Evolutionary conservation across 1,139 yeast genomes (phyloP).

Genomic region (Scheffersomyces segobiensis): DNA sequence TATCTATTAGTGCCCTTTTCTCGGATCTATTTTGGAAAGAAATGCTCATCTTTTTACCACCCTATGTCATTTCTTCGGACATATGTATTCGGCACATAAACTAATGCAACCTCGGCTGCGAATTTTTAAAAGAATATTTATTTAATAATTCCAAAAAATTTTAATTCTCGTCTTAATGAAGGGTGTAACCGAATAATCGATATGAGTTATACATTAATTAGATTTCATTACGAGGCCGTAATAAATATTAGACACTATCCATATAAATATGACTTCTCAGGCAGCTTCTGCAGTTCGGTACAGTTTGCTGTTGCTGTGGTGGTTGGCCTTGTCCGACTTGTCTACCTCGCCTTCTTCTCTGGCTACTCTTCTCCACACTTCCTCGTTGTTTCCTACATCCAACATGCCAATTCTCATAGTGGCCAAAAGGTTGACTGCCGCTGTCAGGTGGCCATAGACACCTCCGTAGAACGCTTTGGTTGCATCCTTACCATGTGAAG

Average conservation of each 20-base stretch:
- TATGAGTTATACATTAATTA: neutral
- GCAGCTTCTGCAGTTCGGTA: slow-evolving; percentile 51
- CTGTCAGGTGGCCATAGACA: slow-evolving; percentile 72
- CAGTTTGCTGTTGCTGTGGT: slow-evolving; percentile 14
- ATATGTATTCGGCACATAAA: neutral
- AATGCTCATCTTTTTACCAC: neutral
- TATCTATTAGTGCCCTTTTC: too few relatives aligned
- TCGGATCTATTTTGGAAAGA: too few relatives aligned
- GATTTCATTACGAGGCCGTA: neutral
- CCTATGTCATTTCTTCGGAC: neutral
- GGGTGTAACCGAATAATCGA: too few relatives aligned
- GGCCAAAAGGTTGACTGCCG: slow-evolving; percentile 68
- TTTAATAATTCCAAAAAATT: too few relatives aligned
- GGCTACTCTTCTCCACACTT: slow-evolving; percentile 68
- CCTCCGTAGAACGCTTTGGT: slow-evolving; percentile 75
- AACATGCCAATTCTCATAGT: slow-evolving; percentile 74
- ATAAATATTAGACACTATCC: neutral
- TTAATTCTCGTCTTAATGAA: too few relatives aligned
- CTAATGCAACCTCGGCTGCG: neutral
- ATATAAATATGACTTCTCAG: slow-evolving; percentile 11
- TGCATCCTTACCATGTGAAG: slow-evolving; percentile 72
- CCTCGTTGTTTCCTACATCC: slow-evolving; percentile 81
- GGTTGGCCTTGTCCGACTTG: slow-evolving; percentile 12
- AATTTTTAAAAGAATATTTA: too few relatives aligned
- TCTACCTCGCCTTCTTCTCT: slow-evolving; percentile 43